Base-by-base conservation (phyloP, 2,329 filamentous ascomycete species). In the Stachybotrys elegans region DNA sequence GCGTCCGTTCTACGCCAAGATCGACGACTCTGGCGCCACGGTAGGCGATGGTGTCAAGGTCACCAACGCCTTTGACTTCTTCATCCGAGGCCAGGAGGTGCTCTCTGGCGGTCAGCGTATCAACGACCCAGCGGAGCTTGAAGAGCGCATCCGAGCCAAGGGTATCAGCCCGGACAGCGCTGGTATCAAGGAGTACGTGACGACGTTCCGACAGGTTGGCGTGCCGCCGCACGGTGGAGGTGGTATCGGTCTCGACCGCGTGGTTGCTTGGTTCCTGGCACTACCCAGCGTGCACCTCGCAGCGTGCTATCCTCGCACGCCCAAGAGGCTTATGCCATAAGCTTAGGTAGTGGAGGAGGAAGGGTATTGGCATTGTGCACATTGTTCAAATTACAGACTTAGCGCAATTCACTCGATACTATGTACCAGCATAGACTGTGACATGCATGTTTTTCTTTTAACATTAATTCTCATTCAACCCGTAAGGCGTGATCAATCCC, bases 101-200 rank as follows among this genome's bases (percentile, higher is more conserved):
- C 78, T 96, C 16, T 91, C 86, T 14, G 91, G 92, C 56, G 91
- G 90, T 7, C 91, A 96, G 68, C 88, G 91, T 78, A 88, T 96
- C 54, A 86, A 96, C 66, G 78, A 89, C 50, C 81, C 91, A 0
- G 72, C 73, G 34, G 78, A 86, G 68, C 78, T 97, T 13, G 83
- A 89, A 61, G 78, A 81, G 37, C 86, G 88, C 50, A 86, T 97
- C 72, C 76, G 82, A 58, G 74, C 72, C 46, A 84, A 89, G 67
- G 91, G 89, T 45, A 79, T 97, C 55, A 86, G 96, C 60, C 90
- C 91, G 0, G 70, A 76, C 38, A 79, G 75, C 50, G 61, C 70
- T 2, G 80, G 85, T n/a, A 87, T 96, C 74, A 88, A 92, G 60
- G 89, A 95, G 55, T 95, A 95, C 61, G 81, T 95, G 48, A 83